A percentile compares a stretch with the other conserved stretches of the same genome.
Conservation (phyloP, 352 stramenopile genomes). For the Halophytophthora polymorphica region DNA sequence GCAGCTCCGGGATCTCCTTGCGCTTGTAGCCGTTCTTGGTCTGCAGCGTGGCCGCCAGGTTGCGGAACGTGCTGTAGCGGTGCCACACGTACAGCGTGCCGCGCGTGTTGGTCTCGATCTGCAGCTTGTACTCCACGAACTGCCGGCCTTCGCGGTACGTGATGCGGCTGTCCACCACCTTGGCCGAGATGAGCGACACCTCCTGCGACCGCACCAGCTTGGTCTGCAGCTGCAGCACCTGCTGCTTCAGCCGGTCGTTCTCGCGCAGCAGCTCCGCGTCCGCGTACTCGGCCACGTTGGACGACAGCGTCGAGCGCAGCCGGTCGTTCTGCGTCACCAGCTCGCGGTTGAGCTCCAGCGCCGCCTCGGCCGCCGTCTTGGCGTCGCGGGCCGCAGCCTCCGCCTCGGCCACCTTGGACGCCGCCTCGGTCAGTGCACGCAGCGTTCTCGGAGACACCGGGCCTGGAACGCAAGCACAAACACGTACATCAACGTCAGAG, state of each 20-base stretch:
- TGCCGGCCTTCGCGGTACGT: conserved; percentile 64
- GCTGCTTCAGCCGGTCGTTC: conserved; percentile 69
- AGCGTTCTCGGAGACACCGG: conserved; percentile 62
- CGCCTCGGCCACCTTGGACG: conserved; percentile 70
- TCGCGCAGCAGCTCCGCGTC: conserved; percentile 63
- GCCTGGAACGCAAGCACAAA: conserved; percentile 9
- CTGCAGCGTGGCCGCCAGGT: conserved; percentile 62
- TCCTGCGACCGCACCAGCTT: conserved; percentile 67
- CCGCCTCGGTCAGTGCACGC: conserved; percentile 62
- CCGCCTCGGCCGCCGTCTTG: conserved; percentile 57
- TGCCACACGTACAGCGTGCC: conserved; percentile 72
- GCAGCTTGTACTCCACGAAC: conserved; percentile 76
- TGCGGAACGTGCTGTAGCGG: conserved; percentile 78
- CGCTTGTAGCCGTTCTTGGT: conserved; percentile 77
- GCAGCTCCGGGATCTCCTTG: conserved; percentile 71
- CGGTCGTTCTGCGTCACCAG: conserved; percentile 63
- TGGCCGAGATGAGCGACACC: conserved; percentile 61
- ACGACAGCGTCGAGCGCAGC: conserved; percentile 56
- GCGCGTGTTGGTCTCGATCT: conserved; percentile 71
- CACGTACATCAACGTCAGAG: background rate
- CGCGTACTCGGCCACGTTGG: conserved; percentile 67
- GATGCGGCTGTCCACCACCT: conserved; percentile 69
- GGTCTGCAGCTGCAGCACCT: conserved; percentile 66
- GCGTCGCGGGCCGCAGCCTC: conserved; percentile 70
- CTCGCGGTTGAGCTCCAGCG: conserved; percentile 59